These are phyloP conservation scores for Gossypium schwendimanii DNA, from an alignment of 441 rosid species.

Conservation along the genomic window DNA sequence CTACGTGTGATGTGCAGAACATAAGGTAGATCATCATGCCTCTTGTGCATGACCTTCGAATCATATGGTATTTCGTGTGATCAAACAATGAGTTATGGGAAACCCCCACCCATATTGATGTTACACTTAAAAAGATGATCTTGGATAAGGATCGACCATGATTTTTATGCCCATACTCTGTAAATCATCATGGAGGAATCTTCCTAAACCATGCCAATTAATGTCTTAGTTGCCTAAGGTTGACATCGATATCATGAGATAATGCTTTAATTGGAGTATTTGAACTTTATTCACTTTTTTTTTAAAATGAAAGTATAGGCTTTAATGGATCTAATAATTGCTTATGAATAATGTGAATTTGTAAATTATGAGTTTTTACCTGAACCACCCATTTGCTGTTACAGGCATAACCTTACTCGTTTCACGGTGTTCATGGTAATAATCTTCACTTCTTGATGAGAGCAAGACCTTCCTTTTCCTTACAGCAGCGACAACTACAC, in stretches of 20 bases:
- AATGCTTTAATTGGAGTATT: too few relatives aligned
- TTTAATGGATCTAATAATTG: not conserved
- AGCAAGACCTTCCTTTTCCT: constrained; percentile 17
- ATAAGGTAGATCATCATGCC: not conserved
- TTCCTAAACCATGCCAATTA: not conserved
- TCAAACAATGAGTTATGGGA: not conserved
- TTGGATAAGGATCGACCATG: too few relatives aligned
- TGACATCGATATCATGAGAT: too few relatives aligned
- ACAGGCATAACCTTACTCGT: not conserved
- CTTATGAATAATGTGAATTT: not conserved
- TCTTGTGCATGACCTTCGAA: too few relatives aligned
- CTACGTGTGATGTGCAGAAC: not conserved
- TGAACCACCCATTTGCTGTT: not conserved
- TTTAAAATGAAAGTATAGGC: not conserved
- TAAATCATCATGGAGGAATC: not conserved
- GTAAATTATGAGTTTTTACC: not conserved
- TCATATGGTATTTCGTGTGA: too few relatives aligned
- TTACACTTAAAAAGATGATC: not conserved
- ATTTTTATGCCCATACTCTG: not conserved
- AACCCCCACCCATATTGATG: not conserved
- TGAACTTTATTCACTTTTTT: not conserved
- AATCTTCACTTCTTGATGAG: constrained; percentile 6
- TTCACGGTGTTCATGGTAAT: constrained; percentile 5
- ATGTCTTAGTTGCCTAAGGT: too few relatives aligned
- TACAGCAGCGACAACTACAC: constrained; percentile 23